These are phyloP conservation scores for Tricholoma terreum DNA, from an alignment of 768 basidiomycete species.

Conservation along the genomic window DNA sequence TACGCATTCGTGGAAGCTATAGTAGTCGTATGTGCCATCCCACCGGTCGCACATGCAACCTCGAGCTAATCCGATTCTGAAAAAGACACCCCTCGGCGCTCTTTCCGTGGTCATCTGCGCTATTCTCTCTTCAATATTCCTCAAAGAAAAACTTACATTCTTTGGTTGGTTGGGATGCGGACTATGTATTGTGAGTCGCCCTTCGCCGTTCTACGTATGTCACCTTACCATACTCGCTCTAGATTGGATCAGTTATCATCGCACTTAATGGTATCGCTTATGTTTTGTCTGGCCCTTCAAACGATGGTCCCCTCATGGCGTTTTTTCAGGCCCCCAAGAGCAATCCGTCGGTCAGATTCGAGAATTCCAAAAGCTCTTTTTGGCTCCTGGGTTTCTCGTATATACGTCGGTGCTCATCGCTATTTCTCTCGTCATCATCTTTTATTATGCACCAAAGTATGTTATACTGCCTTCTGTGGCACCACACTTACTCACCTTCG, in stretches of 20 bases:
- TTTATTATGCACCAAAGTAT: conserved; percentile 80
- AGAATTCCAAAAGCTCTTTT: conserved; percentile 75
- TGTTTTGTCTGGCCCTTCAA: neutral
- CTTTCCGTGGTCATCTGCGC: conserved; percentile 95
- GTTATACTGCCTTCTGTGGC: conserved; percentile 18
- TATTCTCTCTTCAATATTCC: conserved; percentile 87
- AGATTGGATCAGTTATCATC: conserved; percentile 87
- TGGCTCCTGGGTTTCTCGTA: conserved; percentile 78
- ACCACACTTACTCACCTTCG: conserved; percentile 1
- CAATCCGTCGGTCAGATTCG: conserved; percentile 63
- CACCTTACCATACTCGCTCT: neutral
- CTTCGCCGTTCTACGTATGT: neutral
- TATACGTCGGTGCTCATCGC: conserved; percentile 64
- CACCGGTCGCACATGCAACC: neutral
- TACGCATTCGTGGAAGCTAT: conserved; percentile 92
- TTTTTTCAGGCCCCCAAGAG: conserved; percentile 60
- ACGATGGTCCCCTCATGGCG: conserved; percentile 19
- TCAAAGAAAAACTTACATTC: conserved; percentile 89
- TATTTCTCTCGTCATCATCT: conserved; percentile 64
- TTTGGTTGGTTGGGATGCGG: conserved; percentile 97
- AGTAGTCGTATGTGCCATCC: conserved; percentile 66
- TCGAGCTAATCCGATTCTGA: conserved; percentile 4
- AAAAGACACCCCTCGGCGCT: conserved; percentile 91
- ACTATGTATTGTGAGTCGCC: conserved; percentile 75
- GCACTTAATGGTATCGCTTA: conserved; percentile 71